These are phyloP conservation scores for Talaromyces borbonicus DNA, from an alignment of 495 filamentous ascomycete species.

Conservation along the genomic window DNA sequence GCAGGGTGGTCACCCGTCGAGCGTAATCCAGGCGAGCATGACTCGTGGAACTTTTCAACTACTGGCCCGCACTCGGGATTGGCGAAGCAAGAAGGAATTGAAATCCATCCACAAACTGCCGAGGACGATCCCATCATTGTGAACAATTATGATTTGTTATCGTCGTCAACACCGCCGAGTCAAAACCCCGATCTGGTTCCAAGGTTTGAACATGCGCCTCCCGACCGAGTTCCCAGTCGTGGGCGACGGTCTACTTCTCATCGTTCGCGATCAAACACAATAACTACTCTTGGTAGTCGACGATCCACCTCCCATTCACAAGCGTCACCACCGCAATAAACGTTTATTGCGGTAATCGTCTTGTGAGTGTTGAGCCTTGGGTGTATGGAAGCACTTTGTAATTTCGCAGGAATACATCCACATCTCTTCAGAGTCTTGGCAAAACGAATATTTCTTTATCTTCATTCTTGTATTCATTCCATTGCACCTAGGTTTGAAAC, in stretches of 20 bases:
- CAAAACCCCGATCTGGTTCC: constrained; percentile 48
- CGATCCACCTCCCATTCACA: constrained; percentile 7
- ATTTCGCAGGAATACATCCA: too few relatives aligned
- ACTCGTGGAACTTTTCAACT: constrained; percentile 40
- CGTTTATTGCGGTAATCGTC: too few relatives aligned
- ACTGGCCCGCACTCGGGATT: constrained; percentile 33
- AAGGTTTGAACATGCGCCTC: constrained; percentile 37
- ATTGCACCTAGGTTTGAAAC: background rate
- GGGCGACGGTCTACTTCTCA: constrained; percentile 30
- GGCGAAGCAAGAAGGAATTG: constrained; percentile 41
- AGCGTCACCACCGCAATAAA: background rate
- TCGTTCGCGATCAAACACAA: constrained; percentile 25
- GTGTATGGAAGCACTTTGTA: background rate
- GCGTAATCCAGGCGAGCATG: constrained; percentile 37
- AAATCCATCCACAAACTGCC: constrained; percentile 48
- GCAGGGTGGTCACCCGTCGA: constrained; percentile 87
- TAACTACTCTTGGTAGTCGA: constrained; percentile 4
- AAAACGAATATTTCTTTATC: too few relatives aligned
- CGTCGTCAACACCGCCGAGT: constrained; percentile 44
- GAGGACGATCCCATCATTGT: constrained; percentile 44
- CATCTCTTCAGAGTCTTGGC: too few relatives aligned
- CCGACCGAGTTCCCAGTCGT: constrained; percentile 26
- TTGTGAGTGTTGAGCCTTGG: background rate
- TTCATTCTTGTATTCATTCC: background rate
- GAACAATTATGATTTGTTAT: constrained; percentile 24